Conservation (phyloP, 805 yeast species). For the Kluyveromyces starmeri region DNA sequence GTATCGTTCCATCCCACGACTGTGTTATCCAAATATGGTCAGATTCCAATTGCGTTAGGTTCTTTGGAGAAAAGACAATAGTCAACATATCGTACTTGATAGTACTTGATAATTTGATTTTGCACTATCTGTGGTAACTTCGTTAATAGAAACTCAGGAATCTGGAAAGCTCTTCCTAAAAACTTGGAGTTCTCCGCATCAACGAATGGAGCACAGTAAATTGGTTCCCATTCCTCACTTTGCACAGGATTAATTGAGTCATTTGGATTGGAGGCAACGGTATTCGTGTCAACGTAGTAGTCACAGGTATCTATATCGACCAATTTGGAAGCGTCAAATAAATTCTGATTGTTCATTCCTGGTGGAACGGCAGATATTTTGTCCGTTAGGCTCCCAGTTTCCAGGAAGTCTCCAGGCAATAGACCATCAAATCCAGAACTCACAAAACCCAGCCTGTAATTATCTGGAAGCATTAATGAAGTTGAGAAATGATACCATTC, state of each 20-base stretch:
- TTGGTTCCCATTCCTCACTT: slow-evolving; percentile 37
- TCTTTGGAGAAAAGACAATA: slow-evolving; percentile 46
- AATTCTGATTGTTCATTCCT: slow-evolving; percentile 69
- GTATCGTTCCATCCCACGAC: too few species aligned
- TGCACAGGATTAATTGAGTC: slow-evolving; percentile 33
- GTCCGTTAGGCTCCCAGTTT: slow-evolving; percentile 26
- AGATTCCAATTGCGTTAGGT: too few species aligned
- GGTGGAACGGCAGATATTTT: slow-evolving; percentile 43
- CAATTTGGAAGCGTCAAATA: slow-evolving; percentile 53
- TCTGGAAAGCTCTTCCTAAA: slow-evolving; percentile 43
- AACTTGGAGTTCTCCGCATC: slow-evolving; percentile 47
- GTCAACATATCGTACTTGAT: slow-evolving; percentile 37
- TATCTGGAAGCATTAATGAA: slow-evolving; percentile 67
- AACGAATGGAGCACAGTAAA: slow-evolving; percentile 42
- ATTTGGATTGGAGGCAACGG: slow-evolving; percentile 35
- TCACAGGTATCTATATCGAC: slow-evolving; percentile 47
- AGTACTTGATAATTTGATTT: slow-evolving; percentile 14
- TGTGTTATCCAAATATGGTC: too few species aligned
- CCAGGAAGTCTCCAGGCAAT: slow-evolving; percentile 79
- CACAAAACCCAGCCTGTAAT: slow-evolving; percentile 57
- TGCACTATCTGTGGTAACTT: slow-evolving; percentile 14
- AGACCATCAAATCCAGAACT: slow-evolving; percentile 77
- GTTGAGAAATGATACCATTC: slow-evolving; percentile 94
- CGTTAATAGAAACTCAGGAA: slow-evolving; percentile 36
- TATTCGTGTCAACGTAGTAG: slow-evolving; percentile 57